Base-by-base conservation (phyloP, 768 basidiomycete species). In the Naganishia vaughanmartiniae region DNA sequence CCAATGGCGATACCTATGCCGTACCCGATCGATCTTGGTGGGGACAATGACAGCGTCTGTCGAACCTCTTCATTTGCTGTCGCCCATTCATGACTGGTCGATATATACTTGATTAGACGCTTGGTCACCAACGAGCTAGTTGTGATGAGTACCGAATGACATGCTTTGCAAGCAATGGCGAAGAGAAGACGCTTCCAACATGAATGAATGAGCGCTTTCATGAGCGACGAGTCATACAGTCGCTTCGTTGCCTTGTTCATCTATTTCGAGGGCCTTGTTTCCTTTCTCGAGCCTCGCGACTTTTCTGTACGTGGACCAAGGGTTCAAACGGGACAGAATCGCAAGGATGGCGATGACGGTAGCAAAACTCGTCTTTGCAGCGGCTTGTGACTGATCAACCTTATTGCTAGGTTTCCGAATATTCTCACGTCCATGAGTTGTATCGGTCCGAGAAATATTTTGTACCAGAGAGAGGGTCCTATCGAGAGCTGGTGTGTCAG, bases 1-100 rank as follows among this genome's bases (percentile, higher is more conserved):
- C 83, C 87, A 66, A 87, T 81, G 0, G 84, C 87, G 1, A 89
- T 76, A 9, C 88, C 88, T 65, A 89, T 84, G 0, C 88, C 88
- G 76, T 85, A 87, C 0, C 87, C 87, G 51, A 88, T 83, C 0
- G 86, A 85, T 53, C 75, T 80, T 3, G 87, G 87, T 24, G 5
- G 10, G 1, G 17, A n/a, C 9, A 58, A 15, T 12, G 34, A 17
- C 4, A 39, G 15, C 15, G 42, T 42, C 15, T 15, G 10, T 10
- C 57, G 31, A 21, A 15, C 34, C 12, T 2, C n/a, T 9, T 58
- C 57, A n/a, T 24, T n/a, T 34, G 57, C 34, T 11, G n/a, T 65
- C 80, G 30, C n/a, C 46, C 60, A 28, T 12, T 21, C 36, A 19
- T 58, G 57, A 34, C 58, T 76, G 85, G 88, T 0, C 85, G 84